Percentiles rank a stretch among this genome's conserved stretches.
phyloP scores from a whole-genome alignment of 305 asterid species.

The Solanum hybrid region DNA sequence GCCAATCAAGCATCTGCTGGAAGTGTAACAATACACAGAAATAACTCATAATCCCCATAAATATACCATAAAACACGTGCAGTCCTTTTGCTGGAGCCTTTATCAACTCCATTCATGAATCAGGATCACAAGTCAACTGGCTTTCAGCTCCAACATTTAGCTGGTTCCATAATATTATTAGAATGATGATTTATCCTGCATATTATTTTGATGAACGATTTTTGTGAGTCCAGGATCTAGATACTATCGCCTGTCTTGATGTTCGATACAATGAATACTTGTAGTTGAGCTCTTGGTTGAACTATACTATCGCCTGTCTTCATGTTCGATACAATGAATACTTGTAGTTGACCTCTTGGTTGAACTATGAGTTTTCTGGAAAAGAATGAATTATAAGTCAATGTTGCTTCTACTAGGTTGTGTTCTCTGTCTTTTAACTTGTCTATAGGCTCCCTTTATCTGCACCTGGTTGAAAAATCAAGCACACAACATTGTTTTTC shows the following conservation, averaged over 20 bases:
- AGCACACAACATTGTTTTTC: neutral
- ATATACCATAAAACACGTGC: neutral
- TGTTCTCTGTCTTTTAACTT: neutral
- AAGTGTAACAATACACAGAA: constrained; percentile 46
- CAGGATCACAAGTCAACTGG: neutral
- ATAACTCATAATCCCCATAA: neutral
- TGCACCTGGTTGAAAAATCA: neutral
- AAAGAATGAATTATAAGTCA: neutral
- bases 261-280: neutral
- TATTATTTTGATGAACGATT: neutral
- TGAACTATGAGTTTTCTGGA: neutral
- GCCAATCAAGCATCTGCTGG: constrained; percentile 97
- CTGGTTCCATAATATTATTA: neutral
- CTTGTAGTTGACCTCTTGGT: neutral
- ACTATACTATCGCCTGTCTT: neutral
- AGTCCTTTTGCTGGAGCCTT: neutral
- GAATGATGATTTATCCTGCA: neutral
- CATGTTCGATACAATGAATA: neutral
- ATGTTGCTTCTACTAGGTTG: neutral
- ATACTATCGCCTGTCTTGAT: neutral
- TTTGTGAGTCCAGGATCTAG: neutral
- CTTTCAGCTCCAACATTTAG: neutral
- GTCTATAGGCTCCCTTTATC: neutral
- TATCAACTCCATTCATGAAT: neutral
- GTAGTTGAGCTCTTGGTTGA: neutral